Evolutionary conservation across 768 basidiomycete genomes (phyloP).

Genomic region (Auriculariales sp.): DNA sequence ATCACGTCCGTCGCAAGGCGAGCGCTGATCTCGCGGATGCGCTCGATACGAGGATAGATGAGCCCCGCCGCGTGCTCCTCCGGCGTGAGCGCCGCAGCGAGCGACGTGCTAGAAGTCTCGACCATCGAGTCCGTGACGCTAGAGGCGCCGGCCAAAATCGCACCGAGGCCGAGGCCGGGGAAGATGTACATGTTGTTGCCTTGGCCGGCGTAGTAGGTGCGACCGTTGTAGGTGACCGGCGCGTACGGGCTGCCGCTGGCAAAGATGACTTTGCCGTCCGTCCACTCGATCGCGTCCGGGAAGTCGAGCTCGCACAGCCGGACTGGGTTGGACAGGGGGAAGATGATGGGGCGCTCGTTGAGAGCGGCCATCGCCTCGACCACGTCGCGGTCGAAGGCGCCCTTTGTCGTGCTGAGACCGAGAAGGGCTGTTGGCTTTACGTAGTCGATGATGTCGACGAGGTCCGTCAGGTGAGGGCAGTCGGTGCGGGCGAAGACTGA

Average conservation of each 20-base stretch:
- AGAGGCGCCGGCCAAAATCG: constrained; percentile 53
- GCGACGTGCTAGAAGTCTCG: constrained; percentile 70
- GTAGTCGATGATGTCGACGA: constrained; percentile 64
- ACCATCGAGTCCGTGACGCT: constrained; percentile 78
- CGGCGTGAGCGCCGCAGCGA: constrained; percentile 54
- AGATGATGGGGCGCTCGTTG: constrained; percentile 78
- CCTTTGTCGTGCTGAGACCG: constrained; percentile 76
- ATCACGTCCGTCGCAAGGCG: constrained; percentile 63
- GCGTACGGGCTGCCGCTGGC: constrained; percentile 84
- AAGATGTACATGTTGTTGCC: constrained; percentile 74
- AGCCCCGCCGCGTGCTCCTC: constrained; percentile 55
- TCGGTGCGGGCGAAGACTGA: constrained; percentile 73
- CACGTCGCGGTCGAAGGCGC: constrained; percentile 60
- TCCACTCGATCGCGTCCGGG: constrained; percentile 54
- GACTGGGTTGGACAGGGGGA: constrained; percentile 85
- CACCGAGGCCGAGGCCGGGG: constrained; percentile 59
- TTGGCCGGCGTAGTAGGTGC: constrained; percentile 61
- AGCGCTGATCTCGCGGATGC: constrained; percentile 73
- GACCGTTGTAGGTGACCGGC: constrained; percentile 38
- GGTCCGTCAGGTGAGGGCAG: constrained; percentile 59
- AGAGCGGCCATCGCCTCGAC: constrained; percentile 63
- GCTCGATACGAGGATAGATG: constrained; percentile 71
- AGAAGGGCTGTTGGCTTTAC: constrained; percentile 82
- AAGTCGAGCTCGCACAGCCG: constrained; percentile 72
- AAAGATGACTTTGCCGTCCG: constrained; percentile 65